phyloP scores from a whole-genome alignment of 2,329 filamentous ascomycete species.

The Cladobotryum mycophilum region DNA sequence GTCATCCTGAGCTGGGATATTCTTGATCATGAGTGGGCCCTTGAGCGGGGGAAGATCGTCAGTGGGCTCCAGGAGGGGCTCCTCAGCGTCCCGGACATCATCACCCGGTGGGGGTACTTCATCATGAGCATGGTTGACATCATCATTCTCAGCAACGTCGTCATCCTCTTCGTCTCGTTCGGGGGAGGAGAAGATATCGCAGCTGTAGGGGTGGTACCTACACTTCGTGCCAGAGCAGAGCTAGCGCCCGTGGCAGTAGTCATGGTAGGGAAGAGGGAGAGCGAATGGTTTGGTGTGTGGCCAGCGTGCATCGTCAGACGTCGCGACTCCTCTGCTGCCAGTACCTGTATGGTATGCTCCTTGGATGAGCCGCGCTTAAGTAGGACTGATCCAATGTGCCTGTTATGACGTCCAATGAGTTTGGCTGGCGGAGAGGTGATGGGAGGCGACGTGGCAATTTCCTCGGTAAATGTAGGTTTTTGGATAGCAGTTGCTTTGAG shows the following conservation, averaged over 20 bases:
- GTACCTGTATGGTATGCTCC: slow-evolving; percentile 38
- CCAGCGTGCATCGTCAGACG: slow-evolving; percentile 57
- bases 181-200: slow-evolving; percentile 8
- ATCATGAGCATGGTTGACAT: background rate
- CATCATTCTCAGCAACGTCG: background rate
- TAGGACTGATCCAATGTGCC: slow-evolving; percentile 12
- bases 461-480: slow-evolving; percentile 44
- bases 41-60: slow-evolving; percentile 40
- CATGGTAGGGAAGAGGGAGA: slow-evolving; percentile 44
- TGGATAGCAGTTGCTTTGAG: slow-evolving; percentile 49
- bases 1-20: slow-evolving; percentile 51
- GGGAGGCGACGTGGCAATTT: slow-evolving; percentile 22
- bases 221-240: slow-evolving; percentile 22
- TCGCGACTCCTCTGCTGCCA: slow-evolving; percentile 42
- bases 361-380: slow-evolving; percentile 27
- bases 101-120: background rate
- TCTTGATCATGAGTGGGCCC: slow-evolving; percentile 49
- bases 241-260: slow-evolving; percentile 31
- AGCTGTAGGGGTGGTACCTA: slow-evolving; percentile 24
- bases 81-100: slow-evolving; percentile 18
- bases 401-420: slow-evolving; percentile 11
- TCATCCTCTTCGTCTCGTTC: background rate
- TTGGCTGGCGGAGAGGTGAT: slow-evolving; percentile 21
- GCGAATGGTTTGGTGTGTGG: slow-evolving; percentile 55
- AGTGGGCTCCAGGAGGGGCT: slow-evolving; percentile 29